These are phyloP conservation scores for Anthracocystis walkeri DNA, from an alignment of 1,284 basidiomycete genomes.

Conservation along the genomic window DNA sequence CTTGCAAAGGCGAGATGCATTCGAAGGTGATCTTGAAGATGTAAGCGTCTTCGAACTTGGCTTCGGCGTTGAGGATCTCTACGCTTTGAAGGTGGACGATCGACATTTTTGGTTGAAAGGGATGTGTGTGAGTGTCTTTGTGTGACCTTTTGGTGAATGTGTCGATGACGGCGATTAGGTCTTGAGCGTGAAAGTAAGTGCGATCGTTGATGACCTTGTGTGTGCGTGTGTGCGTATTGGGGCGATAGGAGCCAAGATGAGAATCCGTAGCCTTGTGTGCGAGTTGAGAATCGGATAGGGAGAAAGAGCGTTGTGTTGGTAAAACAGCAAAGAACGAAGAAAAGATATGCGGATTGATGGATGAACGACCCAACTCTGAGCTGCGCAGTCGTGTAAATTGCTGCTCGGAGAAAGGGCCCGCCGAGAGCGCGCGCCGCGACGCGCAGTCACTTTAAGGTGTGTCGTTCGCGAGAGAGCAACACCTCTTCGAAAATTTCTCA, in stretches of 20 bases:
- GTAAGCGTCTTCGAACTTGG: slow-evolving; percentile 78
- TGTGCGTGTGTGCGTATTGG: background rate
- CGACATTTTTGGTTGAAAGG: slow-evolving; percentile 58
- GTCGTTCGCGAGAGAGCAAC: slow-evolving; percentile 15
- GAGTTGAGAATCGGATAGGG: background rate
- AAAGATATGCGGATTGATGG: background rate
- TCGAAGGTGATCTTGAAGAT: slow-evolving; percentile 97
- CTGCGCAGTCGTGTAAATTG: slow-evolving; percentile 9
- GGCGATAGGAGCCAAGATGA: background rate
- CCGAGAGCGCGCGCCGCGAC: slow-evolving; percentile 9
- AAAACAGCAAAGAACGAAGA: background rate
- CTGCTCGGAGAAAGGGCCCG: background rate
- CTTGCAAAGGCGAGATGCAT: slow-evolving; percentile 90
- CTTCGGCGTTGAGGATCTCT: slow-evolving; percentile 65
- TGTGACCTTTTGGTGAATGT: background rate
- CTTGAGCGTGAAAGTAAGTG: background rate
- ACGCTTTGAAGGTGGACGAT: slow-evolving; percentile 67
- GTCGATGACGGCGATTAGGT: background rate
- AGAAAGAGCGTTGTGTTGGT: background rate
- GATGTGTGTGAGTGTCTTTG: background rate
- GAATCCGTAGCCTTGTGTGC: background rate
- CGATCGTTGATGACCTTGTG: background rate
- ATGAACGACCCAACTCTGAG: background rate
- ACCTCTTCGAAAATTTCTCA: background rate
- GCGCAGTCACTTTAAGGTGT: slow-evolving; percentile 6